A percentile compares a stretch with the other conserved stretches of the same genome.
Conservation (phyloP, 208 protist species). For the Crithidia sp. region DNA sequence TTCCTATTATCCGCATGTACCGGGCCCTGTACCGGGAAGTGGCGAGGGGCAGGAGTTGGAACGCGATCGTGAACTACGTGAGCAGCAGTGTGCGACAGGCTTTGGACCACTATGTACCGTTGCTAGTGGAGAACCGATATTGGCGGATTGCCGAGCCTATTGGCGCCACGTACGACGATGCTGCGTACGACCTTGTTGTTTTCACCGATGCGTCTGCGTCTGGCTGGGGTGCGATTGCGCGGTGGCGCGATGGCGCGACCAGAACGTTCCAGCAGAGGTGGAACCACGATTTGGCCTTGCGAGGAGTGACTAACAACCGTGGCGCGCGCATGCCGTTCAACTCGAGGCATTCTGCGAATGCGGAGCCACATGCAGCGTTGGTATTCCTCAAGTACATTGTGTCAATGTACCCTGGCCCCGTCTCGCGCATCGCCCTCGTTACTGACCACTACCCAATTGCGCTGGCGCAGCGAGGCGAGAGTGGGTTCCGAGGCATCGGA, state of each 20-base stretch:
- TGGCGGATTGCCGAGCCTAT: not conserved
- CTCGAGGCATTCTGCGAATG: not conserved
- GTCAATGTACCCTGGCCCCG: not conserved
- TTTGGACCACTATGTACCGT: not conserved
- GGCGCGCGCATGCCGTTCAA: not conserved
- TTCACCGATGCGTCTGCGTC: not conserved
- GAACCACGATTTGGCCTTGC: not conserved
- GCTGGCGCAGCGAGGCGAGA: not conserved
- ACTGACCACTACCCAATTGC: not conserved
- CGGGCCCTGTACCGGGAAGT: not conserved
- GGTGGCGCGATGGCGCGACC: not conserved
- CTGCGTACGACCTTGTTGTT: not conserved
- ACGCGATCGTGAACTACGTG: constrained; percentile 3
- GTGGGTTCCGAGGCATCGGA: not conserved
- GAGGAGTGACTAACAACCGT: not conserved
- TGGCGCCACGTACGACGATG: constrained; percentile 2
- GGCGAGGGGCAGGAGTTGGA: not conserved
- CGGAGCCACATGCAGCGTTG: no score
- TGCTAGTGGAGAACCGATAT: not conserved
- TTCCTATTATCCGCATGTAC: constrained; percentile 1
- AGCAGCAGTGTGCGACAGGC: not conserved
- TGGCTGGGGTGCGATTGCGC: not conserved
- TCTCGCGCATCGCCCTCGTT: not conserved
- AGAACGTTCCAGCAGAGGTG: not conserved
- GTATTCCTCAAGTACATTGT: not conserved